These are phyloP conservation scores for Lachnellula subtilissima DNA, from an alignment of 2,329 filamentous ascomycete genomes.

Conservation along the genomic window DNA sequence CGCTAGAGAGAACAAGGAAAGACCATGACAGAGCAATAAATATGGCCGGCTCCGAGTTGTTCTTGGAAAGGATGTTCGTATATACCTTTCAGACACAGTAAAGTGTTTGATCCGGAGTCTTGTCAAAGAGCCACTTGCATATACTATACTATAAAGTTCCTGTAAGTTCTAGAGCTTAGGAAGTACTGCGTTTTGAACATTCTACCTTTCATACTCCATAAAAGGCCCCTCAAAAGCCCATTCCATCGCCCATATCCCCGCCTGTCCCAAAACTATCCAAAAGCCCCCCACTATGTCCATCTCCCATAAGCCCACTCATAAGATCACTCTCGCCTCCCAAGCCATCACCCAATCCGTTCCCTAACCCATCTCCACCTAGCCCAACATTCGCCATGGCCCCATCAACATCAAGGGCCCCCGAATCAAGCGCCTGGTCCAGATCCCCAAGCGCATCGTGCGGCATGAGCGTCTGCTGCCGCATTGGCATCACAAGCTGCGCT, in stretches of 20 bases:
- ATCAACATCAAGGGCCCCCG: slow-evolving; percentile 11
- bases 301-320: slow-evolving; percentile 12
- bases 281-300: slow-evolving; percentile 8
- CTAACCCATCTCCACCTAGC: slow-evolving; percentile 3
- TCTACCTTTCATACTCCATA: not conserved
- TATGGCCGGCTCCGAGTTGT: too few species aligned
- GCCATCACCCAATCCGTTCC: slow-evolving; percentile 6
- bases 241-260: slow-evolving; percentile 16
- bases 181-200: not conserved
- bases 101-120: too few species aligned
- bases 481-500: slow-evolving; percentile 19
- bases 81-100: too few species aligned
- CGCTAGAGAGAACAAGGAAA: too few species aligned
- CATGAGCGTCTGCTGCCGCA: slow-evolving; percentile 11
- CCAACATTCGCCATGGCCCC: slow-evolving; percentile 5
- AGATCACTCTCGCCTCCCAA: not conserved
- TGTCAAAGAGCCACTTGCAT: too few species aligned
- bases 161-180: not conserved
- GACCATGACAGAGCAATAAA: too few species aligned
- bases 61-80: too few species aligned
- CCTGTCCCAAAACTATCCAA: slow-evolving; percentile 15
- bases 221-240: slow-evolving; percentile 12
- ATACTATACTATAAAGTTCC: not conserved
- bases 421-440: slow-evolving; percentile 12
- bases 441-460: slow-evolving; percentile 8